Evolutionary conservation across 1,139 yeast species (phyloP), one percentile per base, ranked within the genome.

Genomic region (Lodderomyces orthopsilosis): DNA sequence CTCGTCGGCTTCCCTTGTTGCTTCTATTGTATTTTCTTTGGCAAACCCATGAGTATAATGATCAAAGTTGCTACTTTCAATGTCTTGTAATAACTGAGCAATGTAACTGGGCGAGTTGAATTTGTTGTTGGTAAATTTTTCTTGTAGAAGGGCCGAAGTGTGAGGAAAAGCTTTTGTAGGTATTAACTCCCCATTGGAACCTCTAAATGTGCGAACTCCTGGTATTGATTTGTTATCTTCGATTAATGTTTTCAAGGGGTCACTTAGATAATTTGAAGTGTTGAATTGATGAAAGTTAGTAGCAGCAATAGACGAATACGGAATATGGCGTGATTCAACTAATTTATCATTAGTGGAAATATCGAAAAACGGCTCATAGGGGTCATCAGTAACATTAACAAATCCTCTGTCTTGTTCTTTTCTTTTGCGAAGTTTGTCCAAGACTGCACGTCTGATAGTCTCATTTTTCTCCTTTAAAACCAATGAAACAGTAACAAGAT

Each of bases 351-450:
- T 79, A 10, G 74, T 68, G 14, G 83, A 74, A 46, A 89, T 77
- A 52, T 85, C 83, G 59, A 89, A 85, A 47, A 77, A 83, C n/a
- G 97, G 97, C 56, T 84, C 87, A 57, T 81, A 80, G n/a, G 95
- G 86, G 65, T 87, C 91, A 65, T 91, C 97, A 1, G 98, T 88
- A 44, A 87, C 75, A 58, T 93, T 93, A 51, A 86, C 77, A 79
- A 83, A 91, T 2, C 80, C 81, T 43, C 73, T 70, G 62, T 93
- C 98, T 45, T 76, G 80, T 43, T 79, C 80, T 46, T 78, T 79
- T 45, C 98, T 74, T 50, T 83, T 82, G 41, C 82, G 80, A 61
- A 93, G 73, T 61, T 88, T 87, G 53, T 88, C 95, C 52, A 83
- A 78, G 40, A 93, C 96, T 10, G 89, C 94, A 44, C 83, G 77